Evolutionary conservation across 1,139 yeast species (phyloP).

Genomic region (Kodamaea plutei): DNA sequence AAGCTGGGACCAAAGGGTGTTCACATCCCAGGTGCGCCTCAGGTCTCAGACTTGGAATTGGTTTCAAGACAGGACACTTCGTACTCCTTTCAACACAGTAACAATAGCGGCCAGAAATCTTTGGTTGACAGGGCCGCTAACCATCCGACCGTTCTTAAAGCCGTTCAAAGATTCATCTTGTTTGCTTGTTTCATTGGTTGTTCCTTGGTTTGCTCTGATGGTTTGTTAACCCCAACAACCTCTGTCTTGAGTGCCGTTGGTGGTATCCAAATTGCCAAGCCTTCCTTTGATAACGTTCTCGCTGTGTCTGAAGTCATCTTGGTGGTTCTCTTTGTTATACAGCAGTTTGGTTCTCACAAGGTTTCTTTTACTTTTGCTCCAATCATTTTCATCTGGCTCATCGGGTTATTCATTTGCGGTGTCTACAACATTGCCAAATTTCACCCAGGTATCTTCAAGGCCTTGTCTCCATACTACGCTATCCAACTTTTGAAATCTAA

Average conservation of each 20-base stretch:
- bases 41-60: conserved; percentile 31
- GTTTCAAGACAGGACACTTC: conserved; percentile 41
- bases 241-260: conserved; percentile 52
- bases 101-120: conserved; percentile 7
- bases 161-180: conserved; percentile 30
- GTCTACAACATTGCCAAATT: conserved; percentile 36
- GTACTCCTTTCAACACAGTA: conserved; percentile 15
- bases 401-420: conserved; percentile 44
- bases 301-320: conserved; percentile 48
- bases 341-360: conserved; percentile 44
- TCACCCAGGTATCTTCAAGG: conserved; percentile 44
- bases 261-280: conserved; percentile 46
- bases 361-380: conserved; percentile 49
- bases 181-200: conserved; percentile 52
- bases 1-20: conserved; percentile 48
- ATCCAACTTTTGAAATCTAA: conserved; percentile 35
- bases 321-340: conserved; percentile 39
- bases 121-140: conserved; percentile 18
- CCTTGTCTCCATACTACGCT: conserved; percentile 52
- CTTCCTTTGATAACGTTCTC: conserved; percentile 38
- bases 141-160: conserved; percentile 21
- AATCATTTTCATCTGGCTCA: conserved; percentile 48
- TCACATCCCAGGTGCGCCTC: conserved; percentile 36
- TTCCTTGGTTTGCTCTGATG: conserved; percentile 54
- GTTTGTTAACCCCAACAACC: conserved; percentile 58